Evolutionary conservation across 2,329 filamentous ascomycete species (phyloP).

Genomic region (Pseudogymnoascus sp.): DNA sequence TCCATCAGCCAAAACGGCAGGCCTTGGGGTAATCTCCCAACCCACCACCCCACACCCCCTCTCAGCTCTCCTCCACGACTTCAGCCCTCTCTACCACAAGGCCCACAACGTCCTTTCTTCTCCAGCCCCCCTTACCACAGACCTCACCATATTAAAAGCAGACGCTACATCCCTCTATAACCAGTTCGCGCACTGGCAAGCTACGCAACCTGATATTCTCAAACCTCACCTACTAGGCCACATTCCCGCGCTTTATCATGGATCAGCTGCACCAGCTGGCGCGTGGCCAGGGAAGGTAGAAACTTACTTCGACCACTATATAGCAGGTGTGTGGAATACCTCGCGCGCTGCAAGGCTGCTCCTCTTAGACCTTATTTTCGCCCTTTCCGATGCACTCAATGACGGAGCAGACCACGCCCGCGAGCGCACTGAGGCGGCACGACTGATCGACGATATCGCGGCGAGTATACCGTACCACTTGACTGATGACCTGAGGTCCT

Average conservation of each 20-base stretch:
- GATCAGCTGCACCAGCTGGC: conserved; percentile 33
- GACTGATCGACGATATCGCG: conserved; percentile 19
- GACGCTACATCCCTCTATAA: conserved; percentile 12
- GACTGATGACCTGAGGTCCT: conserved; percentile 20
- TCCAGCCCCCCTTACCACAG: not conserved
- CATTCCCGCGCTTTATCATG: not conserved
- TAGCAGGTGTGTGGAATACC: conserved; percentile 51
- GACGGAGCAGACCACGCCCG: not conserved
- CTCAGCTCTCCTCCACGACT: not conserved
- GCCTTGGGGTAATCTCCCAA: not conserved
- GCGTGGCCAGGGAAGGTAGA: conserved; percentile 54
- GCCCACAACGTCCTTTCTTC: not conserved
- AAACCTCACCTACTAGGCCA: conserved; percentile 15
- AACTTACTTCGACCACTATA: conserved; percentile 51
- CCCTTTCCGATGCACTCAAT: conserved; percentile 7
- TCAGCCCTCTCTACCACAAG: not conserved
- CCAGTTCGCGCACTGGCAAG: conserved; percentile 18
- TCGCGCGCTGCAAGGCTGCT: conserved; percentile 46
- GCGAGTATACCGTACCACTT: conserved; percentile 25
- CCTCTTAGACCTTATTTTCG: conserved; percentile 45
- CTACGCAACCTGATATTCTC: conserved; percentile 17
- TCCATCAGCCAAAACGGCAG: not conserved
- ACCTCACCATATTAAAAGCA: conserved; percentile 7
- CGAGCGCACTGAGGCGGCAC: not conserved
- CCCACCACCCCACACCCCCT: not conserved